Conservation (phyloP, 2,329 filamentous ascomycete genomes). For the Metarhizium anisopliae region DNA sequence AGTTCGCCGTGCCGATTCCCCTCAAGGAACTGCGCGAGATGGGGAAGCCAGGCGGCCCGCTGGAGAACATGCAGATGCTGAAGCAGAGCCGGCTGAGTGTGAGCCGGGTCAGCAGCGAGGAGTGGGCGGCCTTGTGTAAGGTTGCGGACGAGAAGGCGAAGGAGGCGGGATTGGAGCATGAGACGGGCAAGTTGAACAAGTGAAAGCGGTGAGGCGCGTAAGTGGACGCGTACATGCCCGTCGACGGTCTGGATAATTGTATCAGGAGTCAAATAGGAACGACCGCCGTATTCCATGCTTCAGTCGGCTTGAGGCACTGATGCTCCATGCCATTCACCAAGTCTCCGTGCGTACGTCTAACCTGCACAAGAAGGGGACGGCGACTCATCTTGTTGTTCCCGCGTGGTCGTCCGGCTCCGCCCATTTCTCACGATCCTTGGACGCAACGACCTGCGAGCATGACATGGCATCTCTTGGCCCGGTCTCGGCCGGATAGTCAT, state of each 20-base stretch:
- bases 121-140: conserved; percentile 56
- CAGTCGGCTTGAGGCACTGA: too few species aligned
- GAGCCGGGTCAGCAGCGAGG: conserved; percentile 50
- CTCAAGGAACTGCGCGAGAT: conserved; percentile 64
- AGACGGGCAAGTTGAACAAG: conserved; percentile 10
- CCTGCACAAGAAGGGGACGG: too few species aligned
- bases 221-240: not conserved
- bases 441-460: too few species aligned
- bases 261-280: not conserved
- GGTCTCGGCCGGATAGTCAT: too few species aligned
- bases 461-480: too few species aligned
- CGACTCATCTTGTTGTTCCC: too few species aligned
- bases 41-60: conserved; percentile 42
- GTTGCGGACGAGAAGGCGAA: conserved; percentile 37
- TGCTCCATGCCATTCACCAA: too few species aligned
- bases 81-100: conserved; percentile 80
- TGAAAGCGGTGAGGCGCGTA: not conserved
- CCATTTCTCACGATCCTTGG: too few species aligned
- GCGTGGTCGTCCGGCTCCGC: too few species aligned
- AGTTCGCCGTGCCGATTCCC: conserved; percentile 63
- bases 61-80: conserved; percentile 74
- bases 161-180: conserved; percentile 28
- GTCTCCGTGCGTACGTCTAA: too few species aligned
- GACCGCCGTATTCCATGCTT: not conserved
- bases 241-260: not conserved